These are phyloP conservation scores for Aureobasidium zeae DNA, from an alignment of 2,329 filamentous ascomycete species.

Conservation along the genomic window DNA sequence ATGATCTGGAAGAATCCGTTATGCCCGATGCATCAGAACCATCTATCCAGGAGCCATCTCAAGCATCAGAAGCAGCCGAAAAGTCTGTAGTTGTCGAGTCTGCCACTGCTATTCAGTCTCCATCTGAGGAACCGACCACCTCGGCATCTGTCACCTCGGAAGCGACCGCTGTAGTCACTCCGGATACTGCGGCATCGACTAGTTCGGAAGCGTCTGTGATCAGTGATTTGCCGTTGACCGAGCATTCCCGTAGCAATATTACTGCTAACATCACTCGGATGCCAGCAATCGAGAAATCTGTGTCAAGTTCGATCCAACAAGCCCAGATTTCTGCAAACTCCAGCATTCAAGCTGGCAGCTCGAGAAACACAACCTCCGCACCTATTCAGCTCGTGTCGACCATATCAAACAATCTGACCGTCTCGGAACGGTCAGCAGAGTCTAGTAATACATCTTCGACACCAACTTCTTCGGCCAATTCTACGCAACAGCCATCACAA, in stretches of 20 bases:
- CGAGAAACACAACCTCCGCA: not conserved
- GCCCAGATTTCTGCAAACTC: conserved; percentile 21
- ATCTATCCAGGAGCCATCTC: conserved; percentile 13
- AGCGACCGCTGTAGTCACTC: not conserved
- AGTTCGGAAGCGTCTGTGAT: too few relatives aligned
- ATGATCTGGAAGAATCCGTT: conserved; percentile 48
- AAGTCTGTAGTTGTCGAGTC: conserved; percentile 12
- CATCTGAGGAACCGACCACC: not conserved
- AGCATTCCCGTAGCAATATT: too few relatives aligned
- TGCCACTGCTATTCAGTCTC: not conserved
- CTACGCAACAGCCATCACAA: not conserved
- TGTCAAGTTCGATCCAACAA: conserved; percentile 37
- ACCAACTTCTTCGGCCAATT: not conserved
- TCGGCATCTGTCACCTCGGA: not conserved
- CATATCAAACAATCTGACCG: not conserved
- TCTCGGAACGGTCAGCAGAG: not conserved
- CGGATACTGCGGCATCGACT: not conserved
- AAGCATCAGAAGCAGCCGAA: conserved; percentile 15
- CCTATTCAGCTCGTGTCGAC: not conserved
- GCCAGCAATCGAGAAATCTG: conserved; percentile 17
- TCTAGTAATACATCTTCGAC: not conserved
- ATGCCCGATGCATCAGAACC: conserved; percentile 8
- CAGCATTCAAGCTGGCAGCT: not conserved
- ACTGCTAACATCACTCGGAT: not conserved
- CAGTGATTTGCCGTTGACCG: too few relatives aligned